Percentiles rank a stretch among this genome's conserved stretches.
These are phyloP conservation scores for Trichoderma arundinaceum DNA, from an alignment of 2,329 filamentous ascomycete species.

Conservation along the genomic window DNA sequence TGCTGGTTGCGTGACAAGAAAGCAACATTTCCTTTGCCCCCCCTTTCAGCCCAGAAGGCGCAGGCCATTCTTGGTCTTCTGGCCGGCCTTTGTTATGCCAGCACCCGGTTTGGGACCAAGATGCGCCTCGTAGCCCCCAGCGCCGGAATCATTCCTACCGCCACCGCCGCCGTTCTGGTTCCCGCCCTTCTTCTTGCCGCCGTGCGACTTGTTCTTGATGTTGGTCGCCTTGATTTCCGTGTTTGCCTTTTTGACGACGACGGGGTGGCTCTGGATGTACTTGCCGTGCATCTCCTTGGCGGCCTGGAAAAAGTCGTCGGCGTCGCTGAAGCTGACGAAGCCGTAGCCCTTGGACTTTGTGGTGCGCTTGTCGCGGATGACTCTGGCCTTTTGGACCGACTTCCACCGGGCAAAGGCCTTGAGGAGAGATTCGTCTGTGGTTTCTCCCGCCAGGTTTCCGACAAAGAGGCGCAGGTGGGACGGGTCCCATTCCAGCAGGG, in stretches of 20 bases:
- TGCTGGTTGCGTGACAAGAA: not conserved
- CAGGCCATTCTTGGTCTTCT: constrained; percentile 71
- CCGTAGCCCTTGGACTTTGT: constrained; percentile 96
- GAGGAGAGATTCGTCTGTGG: constrained; percentile 91
- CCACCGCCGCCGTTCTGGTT: constrained; percentile 43
- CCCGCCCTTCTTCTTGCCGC: constrained; percentile 47
- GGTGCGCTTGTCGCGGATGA: constrained; percentile 93
- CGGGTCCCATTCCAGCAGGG: constrained; percentile 94
- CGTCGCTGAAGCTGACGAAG: constrained; percentile 93
- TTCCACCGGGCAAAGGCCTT: constrained; percentile 92
- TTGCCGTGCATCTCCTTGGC: constrained; percentile 99
- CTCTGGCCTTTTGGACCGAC: constrained; percentile 88
- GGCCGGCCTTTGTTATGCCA: constrained; percentile 65
- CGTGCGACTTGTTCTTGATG: constrained; percentile 64
- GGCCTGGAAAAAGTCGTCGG: constrained; percentile 94
- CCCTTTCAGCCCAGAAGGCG: constrained; percentile 60
- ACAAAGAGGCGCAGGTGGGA: constrained; percentile 94
- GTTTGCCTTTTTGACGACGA: constrained; percentile 83
- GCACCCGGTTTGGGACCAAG: constrained; percentile 56
- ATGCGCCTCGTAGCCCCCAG: constrained; percentile 53
- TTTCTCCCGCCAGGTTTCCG: constrained; percentile 94
- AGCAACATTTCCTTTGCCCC: too few species aligned
- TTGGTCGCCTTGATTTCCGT: constrained; percentile 85
- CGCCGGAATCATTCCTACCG: constrained; percentile 41
- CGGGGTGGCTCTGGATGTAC: constrained; percentile 97